Conservation (phyloP, 306 rosid species). For the Vachellia collinsii region DNA sequence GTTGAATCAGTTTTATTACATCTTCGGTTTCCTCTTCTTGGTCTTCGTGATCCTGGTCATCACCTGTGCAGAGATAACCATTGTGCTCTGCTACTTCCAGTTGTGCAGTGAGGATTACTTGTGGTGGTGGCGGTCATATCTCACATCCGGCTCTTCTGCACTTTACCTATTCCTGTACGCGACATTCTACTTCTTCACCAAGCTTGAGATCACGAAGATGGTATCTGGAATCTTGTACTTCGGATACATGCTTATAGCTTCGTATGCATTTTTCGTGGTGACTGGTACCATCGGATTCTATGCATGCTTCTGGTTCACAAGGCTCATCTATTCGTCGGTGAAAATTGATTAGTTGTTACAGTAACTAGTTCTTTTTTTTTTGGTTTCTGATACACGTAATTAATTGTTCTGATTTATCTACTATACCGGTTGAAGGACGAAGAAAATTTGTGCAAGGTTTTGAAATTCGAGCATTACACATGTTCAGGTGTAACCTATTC, state of each 20-base stretch:
- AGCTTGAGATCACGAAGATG: slow-evolving; percentile 70
- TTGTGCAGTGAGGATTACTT: too few relatives aligned
- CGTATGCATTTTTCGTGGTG: slow-evolving; percentile 65
- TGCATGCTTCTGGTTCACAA: slow-evolving; percentile 72
- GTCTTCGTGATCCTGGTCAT: too few relatives aligned
- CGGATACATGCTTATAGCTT: slow-evolving; percentile 72
- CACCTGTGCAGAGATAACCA: too few relatives aligned
- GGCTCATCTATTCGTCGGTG: slow-evolving; percentile 76
- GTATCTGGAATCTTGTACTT: slow-evolving; percentile 69
- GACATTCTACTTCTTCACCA: slow-evolving; percentile 68
- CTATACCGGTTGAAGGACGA: slow-evolving; percentile 41
- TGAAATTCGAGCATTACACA: slow-evolving; percentile 51
- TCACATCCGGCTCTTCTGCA: too few relatives aligned
- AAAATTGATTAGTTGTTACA: slow-evolving; percentile 60
- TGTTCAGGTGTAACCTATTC: slow-evolving; percentile 67
- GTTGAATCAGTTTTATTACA: too few relatives aligned
- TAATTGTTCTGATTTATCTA: slow-evolving; percentile 24
- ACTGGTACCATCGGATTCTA: slow-evolving; percentile 79
- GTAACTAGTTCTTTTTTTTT: background rate
- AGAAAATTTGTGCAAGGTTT: slow-evolving; percentile 56
- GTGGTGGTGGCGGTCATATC: too few relatives aligned
- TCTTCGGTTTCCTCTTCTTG: too few relatives aligned
- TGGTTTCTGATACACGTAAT: too few relatives aligned
- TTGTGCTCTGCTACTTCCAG: too few relatives aligned
- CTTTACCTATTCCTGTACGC: too few relatives aligned